Base-by-base conservation (phyloP, 306 rosid genomes). In the Corylus avellana region DNA sequence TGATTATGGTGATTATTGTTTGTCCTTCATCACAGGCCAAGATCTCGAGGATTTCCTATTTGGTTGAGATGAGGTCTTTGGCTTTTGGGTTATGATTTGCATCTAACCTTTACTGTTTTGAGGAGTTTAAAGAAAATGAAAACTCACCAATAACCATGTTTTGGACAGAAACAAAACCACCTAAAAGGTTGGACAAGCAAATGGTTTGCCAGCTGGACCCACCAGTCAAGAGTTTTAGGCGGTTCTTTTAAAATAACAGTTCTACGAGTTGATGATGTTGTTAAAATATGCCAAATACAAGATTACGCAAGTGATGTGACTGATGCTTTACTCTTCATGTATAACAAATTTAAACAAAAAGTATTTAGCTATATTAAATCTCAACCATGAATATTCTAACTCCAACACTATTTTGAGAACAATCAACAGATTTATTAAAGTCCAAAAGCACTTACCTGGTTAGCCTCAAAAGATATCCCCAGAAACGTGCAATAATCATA, bases 401-500 rank as follows among this genome's bases (percentile, higher is more conserved):
- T 17, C 70, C 22, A 35, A 14, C 42, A 39, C 18, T 42, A 67
- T 17, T 7, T 1, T 8, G 5, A 39, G 72, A 76, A 35, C 75
- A 76, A 77, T 44, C 9, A 70, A 59, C 56, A 74, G 50, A 37
- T 75, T 32, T 22, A 75, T 71, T 75, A 71, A 42, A 54, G 53
- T 56, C 67, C 58, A 39, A 47, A 75, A 79, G 78, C 27, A 69
- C 90, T 81, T 81, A 91, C 98, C 89, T 85, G 16, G 94, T 86
- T 82, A 84, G 0, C 76, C 86, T 84, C 76, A 91, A 78, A 78
- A 95, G 74, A 89, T 87, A 91, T 69, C 87, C 84, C 98, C 98
- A 95, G 16, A 92, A 72, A 22, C 91, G 89, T 77, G 83, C 90
- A 89, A 95, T 89, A 78, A 93, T 86, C 89, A 91, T 88, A 89